These are phyloP conservation scores for Pestalotiopsis sp. DNA, from an alignment of 2,329 filamentous ascomycete species.

Conservation along the genomic window DNA sequence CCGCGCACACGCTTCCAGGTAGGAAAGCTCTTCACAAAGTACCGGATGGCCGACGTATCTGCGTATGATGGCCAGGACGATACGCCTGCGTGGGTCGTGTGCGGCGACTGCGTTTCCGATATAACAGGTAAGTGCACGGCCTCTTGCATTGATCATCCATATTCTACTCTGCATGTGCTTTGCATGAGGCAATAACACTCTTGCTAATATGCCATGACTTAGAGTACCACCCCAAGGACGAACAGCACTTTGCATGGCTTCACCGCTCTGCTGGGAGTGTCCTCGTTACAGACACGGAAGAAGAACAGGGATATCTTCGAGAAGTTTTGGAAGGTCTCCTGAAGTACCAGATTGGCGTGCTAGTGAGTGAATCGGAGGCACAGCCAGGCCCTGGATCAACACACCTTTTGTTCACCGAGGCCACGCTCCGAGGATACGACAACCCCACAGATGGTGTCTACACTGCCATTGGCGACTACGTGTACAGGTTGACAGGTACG, in stretches of 20 bases:
- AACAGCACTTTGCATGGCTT: background rate
- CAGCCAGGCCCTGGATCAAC: background rate
- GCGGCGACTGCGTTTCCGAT: background rate
- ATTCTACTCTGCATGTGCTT: no score
- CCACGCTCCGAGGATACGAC: background rate
- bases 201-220: background rate
- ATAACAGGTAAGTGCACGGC: conserved; percentile 1
- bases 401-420: background rate
- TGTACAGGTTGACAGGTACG: background rate
- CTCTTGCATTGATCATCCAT: no score
- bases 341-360: background rate
- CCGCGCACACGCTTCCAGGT: background rate
- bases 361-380: background rate
- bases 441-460: conserved; percentile 1
- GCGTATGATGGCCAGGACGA: background rate
- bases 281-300: background rate
- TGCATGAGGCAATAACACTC: background rate
- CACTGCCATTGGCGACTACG: background rate
- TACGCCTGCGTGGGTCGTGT: background rate
- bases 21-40: conserved; percentile 1
- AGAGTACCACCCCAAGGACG: background rate
- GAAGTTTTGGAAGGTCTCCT: background rate
- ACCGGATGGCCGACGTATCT: background rate
- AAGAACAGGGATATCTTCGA: background rate
- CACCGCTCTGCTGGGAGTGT: background rate